Percentiles rank a stretch among this genome's conserved stretches.
These are phyloP conservation scores for Paecilomyces sp. DNA, from an alignment of 2,329 filamentous ascomycete species.

Conservation along the genomic window DNA sequence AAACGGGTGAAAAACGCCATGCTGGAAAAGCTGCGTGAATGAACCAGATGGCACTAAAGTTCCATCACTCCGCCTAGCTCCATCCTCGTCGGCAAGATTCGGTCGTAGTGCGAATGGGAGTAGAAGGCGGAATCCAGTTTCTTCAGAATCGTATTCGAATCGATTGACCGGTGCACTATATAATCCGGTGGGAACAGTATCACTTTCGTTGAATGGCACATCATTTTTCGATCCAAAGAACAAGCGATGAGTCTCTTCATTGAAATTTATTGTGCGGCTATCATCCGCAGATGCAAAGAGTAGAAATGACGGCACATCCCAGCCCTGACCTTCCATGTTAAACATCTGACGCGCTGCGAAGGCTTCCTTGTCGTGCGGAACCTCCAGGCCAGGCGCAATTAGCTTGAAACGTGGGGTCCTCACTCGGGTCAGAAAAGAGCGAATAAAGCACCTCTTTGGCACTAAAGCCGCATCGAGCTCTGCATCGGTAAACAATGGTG, in stretches of 20 bases:
- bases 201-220: background rate
- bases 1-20: conserved; percentile 5
- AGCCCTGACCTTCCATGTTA: background rate
- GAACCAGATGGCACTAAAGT: conserved; percentile 4
- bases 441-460: conserved; percentile 4
- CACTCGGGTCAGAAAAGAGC: conserved; percentile 1
- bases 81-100: background rate
- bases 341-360: conserved; percentile 1
- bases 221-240: background rate
- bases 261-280: background rate
- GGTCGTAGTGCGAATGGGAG: background rate
- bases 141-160: background rate
- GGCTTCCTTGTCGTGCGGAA: background rate
- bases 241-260: background rate
- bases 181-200: background rate
- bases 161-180: conserved; percentile 1
- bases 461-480: conserved; percentile 2
- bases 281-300: background rate
- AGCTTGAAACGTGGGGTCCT: conserved; percentile 2
- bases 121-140: conserved; percentile 3
- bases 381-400: conserved; percentile 3
- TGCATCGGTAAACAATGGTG: conserved; percentile 1
- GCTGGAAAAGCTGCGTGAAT: conserved; percentile 2
- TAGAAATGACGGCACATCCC: background rate
- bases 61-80: background rate